Evolutionary conservation across 2,329 filamentous ascomycete genomes (phyloP).

Genomic region (Diaporthe batatas): DNA sequence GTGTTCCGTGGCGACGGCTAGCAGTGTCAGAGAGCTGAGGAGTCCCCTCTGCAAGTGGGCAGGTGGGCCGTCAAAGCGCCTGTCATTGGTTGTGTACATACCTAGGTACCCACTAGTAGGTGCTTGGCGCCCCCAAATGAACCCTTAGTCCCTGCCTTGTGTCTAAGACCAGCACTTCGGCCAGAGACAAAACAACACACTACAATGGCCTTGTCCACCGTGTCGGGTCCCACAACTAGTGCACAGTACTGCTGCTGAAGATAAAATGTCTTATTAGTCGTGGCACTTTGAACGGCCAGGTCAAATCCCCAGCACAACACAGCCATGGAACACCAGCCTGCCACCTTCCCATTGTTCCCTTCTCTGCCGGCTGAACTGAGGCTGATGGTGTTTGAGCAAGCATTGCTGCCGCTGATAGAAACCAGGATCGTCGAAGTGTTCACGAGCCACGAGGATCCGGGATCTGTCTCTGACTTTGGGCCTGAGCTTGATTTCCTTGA

Average conservation of each 20-base stretch:
- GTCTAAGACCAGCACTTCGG: not conserved
- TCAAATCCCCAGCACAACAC: not conserved
- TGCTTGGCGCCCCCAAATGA: too few relatives aligned
- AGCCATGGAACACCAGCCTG: not conserved
- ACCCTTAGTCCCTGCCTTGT: not conserved
- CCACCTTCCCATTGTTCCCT: not conserved
- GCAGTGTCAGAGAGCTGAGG: not conserved
- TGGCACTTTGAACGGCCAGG: too few relatives aligned
- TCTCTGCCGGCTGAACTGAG: not conserved
- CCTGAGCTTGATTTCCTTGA: too few relatives aligned
- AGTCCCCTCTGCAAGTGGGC: not conserved
- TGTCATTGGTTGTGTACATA: not conserved
- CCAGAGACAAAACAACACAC: not conserved
- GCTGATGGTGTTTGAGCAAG: not conserved
- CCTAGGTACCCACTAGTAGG: not conserved
- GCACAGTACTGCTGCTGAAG: not conserved
- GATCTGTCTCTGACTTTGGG: too few relatives aligned
- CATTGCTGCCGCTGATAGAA: not conserved
- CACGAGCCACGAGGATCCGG: too few relatives aligned
- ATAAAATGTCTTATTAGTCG: not conserved
- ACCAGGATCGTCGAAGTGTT: not conserved
- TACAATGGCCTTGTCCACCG: not conserved
- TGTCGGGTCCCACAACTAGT: not conserved
- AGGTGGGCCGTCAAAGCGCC: slow-evolving; percentile 1
- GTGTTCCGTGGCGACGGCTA: slow-evolving; percentile 1